Percentiles rank a stretch among this genome's conserved stretches.
Evolutionary conservation across 345 rosid species (phyloP).

Genomic region (Camelina laxa): DNA sequence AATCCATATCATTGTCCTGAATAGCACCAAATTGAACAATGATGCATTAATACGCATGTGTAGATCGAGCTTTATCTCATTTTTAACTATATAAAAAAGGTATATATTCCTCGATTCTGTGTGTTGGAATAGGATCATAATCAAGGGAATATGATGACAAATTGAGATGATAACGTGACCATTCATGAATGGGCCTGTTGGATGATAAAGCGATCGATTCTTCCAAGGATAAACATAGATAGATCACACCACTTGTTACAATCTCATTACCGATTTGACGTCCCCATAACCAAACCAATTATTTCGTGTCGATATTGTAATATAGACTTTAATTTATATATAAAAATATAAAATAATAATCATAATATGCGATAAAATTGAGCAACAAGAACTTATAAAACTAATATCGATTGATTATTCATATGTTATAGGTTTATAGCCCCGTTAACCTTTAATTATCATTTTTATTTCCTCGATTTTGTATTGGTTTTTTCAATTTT

Average conservation of each 20-base stretch:
- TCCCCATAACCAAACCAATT: conserved; percentile 17
- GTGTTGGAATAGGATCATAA: conserved; percentile 36
- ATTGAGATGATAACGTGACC: conserved; percentile 33
- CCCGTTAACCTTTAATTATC: too few species aligned
- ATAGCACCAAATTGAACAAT: conserved; percentile 4
- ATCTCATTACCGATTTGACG: conserved; percentile 16
- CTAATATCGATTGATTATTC: too few species aligned
- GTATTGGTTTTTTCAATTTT: too few species aligned
- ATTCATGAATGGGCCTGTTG: conserved; percentile 26
- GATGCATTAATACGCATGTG: background rate
- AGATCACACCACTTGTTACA: conserved; percentile 35
- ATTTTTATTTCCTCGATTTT: too few species aligned
- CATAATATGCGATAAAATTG: too few species aligned
- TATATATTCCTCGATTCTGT: conserved; percentile 25
- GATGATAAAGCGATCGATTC: conserved; percentile 41
- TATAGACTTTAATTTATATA: too few species aligned
- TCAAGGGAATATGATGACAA: conserved; percentile 40
- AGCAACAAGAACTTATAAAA: too few species aligned
- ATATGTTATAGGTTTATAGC: too few species aligned
- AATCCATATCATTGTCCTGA: background rate
- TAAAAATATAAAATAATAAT: too few species aligned
- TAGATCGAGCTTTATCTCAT: conserved; percentile 11
- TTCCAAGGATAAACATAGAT: conserved; percentile 4
- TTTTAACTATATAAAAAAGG: background rate
- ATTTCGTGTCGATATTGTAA: background rate